These are phyloP conservation scores for Cystofilobasidium macerans DNA, from an alignment of 768 basidiomycete genomes.

Conservation along the genomic window DNA sequence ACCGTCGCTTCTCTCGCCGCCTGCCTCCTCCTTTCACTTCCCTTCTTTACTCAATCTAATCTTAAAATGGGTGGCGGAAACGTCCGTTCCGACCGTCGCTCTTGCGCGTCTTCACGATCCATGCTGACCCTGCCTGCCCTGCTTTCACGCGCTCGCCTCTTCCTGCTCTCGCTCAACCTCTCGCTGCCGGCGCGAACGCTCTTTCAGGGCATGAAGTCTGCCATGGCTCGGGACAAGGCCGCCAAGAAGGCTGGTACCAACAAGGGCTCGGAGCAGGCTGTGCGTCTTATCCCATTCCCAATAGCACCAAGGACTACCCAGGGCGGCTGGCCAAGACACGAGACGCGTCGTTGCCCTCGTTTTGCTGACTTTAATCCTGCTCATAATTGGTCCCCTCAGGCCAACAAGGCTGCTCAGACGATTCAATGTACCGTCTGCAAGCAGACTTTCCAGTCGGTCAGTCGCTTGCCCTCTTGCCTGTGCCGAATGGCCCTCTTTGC, in stretches of 20 bases:
- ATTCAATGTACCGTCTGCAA: conserved; percentile 20
- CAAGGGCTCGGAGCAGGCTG: background rate
- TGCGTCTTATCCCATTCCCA: background rate
- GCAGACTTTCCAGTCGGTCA: conserved; percentile 17
- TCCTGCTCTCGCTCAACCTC: conserved; percentile 49
- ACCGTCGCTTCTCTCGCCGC: background rate
- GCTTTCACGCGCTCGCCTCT: conserved; percentile 45
- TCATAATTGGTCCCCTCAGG: background rate
- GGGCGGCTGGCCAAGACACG: too few relatives aligned
- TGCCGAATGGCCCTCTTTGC: background rate
- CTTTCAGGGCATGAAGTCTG: conserved; percentile 52
- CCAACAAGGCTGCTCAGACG: conserved; percentile 23
- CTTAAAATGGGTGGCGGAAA: background rate
- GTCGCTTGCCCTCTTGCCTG: background rate
- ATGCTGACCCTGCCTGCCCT: conserved; percentile 38
- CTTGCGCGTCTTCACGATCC: conserved; percentile 27
- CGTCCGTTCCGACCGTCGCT: conserved; percentile 24
- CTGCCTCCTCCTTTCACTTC: background rate
- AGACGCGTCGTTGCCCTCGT: background rate
- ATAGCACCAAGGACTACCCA: too few relatives aligned
- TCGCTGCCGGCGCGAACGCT: conserved; percentile 31
- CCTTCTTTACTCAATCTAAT: background rate
- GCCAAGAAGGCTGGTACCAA: conserved; percentile 10
- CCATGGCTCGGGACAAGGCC: conserved; percentile 38
- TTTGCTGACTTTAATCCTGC: background rate